Conservation (phyloP, 2,329 filamentous ascomycete species). For the Arachnomyces sp. region DNA sequence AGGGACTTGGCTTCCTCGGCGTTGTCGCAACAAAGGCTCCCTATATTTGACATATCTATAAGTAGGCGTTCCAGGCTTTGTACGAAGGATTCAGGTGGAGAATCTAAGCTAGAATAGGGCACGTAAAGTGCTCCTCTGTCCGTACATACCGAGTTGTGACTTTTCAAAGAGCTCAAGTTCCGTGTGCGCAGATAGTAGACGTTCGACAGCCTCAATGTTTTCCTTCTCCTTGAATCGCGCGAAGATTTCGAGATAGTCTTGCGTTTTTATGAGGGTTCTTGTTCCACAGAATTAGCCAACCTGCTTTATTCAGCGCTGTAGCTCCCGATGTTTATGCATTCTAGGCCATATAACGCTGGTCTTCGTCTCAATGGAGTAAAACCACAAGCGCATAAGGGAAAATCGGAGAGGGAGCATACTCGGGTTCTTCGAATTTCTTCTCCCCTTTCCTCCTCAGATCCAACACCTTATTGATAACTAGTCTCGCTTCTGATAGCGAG, state of each 20-base stretch:
- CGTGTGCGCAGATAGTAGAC: constrained; percentile 66
- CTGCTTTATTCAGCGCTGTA: constrained; percentile 1
- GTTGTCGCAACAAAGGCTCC: constrained; percentile 83
- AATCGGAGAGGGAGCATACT: constrained; percentile 47
- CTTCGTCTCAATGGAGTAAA: background rate
- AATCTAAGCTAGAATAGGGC: constrained; percentile 6
- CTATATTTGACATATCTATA: constrained; percentile 38
- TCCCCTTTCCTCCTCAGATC: constrained; percentile 70
- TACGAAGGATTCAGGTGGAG: background rate
- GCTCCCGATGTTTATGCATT: constrained; percentile 1
- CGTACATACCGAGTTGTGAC: constrained; percentile 69
- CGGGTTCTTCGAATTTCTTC: constrained; percentile 77
- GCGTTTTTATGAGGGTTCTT: constrained; percentile 71
- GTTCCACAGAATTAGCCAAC: background rate
- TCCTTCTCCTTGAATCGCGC: constrained; percentile 93
- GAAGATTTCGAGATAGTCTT: constrained; percentile 90
- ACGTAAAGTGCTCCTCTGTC: background rate
- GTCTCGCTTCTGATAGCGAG: constrained; percentile 82
- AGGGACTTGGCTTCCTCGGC: constrained; percentile 95
- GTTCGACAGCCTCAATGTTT: constrained; percentile 89
- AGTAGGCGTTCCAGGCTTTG: background rate
- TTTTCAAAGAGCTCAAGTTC: constrained; percentile 88
- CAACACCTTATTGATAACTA: constrained; percentile 85
- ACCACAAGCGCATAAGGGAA: constrained; percentile 3
- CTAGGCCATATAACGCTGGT: background rate